These are phyloP conservation scores for Kalmusia sp. DNA, from an alignment of 2,329 filamentous ascomycete species.

Conservation along the genomic window DNA sequence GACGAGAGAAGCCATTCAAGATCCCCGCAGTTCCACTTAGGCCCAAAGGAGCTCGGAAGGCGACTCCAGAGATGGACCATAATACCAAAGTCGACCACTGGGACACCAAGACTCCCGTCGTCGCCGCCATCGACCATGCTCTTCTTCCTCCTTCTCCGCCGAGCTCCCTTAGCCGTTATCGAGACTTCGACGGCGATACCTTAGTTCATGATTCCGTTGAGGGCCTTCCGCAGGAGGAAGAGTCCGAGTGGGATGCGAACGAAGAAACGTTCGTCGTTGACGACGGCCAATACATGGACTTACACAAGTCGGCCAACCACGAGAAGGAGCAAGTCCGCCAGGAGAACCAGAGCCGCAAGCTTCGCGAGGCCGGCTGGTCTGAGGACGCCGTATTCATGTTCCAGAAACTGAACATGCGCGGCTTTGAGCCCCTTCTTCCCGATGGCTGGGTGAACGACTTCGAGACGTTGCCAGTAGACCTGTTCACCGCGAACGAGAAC, in stretches of 20 bases:
- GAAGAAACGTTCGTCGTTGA: slow-evolving; percentile 45
- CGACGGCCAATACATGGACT: slow-evolving; percentile 35
- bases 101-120: slow-evolving; percentile 29
- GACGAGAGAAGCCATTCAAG: slow-evolving; percentile 48
- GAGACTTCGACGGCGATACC: slow-evolving; percentile 42
- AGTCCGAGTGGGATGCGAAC: slow-evolving; percentile 42
- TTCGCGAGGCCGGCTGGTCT: slow-evolving; percentile 57
- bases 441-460: slow-evolving; percentile 62
- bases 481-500: slow-evolving; percentile 56
- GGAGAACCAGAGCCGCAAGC: slow-evolving; percentile 33
- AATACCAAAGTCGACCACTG: slow-evolving; percentile 31
- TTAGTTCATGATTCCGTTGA: slow-evolving; percentile 27
- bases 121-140: slow-evolving; percentile 27
- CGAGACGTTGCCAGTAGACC: slow-evolving; percentile 57
- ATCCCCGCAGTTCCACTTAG: slow-evolving; percentile 31
- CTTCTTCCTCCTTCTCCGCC: slow-evolving; percentile 42
- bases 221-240: slow-evolving; percentile 10
- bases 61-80: slow-evolving; percentile 37
- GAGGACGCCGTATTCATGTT: slow-evolving; percentile 61
- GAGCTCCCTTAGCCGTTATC: slow-evolving; percentile 27
- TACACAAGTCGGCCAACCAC: slow-evolving; percentile 30
- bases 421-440: slow-evolving; percentile 63
- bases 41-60: slow-evolving; percentile 3
- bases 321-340: slow-evolving; percentile 31
- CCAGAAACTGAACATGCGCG: slow-evolving; percentile 61